phyloP scores from a whole-genome alignment of 2,329 filamentous ascomycete species.

The Chrysoporthe cubensis region DNA sequence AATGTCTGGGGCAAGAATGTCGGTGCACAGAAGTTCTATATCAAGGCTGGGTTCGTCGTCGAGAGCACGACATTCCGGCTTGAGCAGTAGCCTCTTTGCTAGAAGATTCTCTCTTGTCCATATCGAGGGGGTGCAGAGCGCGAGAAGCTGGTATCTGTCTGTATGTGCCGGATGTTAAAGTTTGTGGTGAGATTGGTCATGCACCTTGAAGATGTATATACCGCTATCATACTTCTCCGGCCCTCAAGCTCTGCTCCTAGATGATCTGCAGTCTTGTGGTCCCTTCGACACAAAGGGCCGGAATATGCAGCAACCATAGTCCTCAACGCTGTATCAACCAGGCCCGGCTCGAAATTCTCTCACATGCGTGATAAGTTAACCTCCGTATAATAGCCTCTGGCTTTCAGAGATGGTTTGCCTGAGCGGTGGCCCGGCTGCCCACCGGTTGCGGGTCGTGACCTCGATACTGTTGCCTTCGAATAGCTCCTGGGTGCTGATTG shows the following conservation, averaged over 20 bases:
- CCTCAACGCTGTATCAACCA: background rate
- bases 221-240: no score
- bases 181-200: background rate
- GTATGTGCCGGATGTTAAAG: background rate
- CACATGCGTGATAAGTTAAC: background rate
- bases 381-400: background rate
- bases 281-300: background rate
- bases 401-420: no score
- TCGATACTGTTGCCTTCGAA: background rate
- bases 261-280: background rate
- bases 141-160: background rate
- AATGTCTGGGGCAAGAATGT: constrained; percentile 12
- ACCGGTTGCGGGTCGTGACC: background rate
- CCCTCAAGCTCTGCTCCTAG: background rate
- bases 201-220: background rate
- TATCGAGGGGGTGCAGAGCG: background rate
- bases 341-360: background rate
- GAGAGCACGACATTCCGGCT: constrained; percentile 27
- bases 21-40: constrained; percentile 2
- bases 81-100: background rate
- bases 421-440: background rate
- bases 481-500: background rate
- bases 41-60: background rate
- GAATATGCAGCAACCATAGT: background rate
- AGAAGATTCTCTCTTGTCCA: background rate